These are phyloP conservation scores for Talaromyces ruber DNA, from an alignment of 495 filamentous ascomycete genomes.

Conservation along the genomic window DNA sequence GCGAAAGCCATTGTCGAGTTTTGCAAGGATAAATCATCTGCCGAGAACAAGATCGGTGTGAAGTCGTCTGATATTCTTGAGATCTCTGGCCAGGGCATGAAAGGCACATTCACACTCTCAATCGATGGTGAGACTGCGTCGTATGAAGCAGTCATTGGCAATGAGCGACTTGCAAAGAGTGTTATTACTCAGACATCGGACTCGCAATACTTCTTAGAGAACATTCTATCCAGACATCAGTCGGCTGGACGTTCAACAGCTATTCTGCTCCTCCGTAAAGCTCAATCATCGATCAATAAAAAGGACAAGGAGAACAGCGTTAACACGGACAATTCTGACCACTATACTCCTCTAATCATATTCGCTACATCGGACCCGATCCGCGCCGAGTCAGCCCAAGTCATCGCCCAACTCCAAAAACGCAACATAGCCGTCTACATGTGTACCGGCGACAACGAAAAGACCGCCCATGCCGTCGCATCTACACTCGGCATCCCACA, in stretches of 20 bases:
- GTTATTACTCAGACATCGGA: conserved; percentile 14
- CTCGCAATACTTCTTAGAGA: conserved; percentile 28
- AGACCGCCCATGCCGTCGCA: conserved; percentile 57
- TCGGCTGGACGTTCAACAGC: conserved; percentile 64
- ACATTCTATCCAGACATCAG: conserved; percentile 57
- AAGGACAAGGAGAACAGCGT: background rate
- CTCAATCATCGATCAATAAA: background rate
- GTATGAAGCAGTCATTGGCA: conserved; percentile 73
- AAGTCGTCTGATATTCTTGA: conserved; percentile 53
- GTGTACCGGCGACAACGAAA: conserved; percentile 73
- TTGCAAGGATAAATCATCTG: conserved; percentile 38
- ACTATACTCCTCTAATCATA: conserved; percentile 56
- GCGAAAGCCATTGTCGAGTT: conserved; percentile 71
- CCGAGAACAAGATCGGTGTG: conserved; percentile 13
- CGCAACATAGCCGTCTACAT: conserved; percentile 70
- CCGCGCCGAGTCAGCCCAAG: conserved; percentile 60
- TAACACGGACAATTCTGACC: background rate
- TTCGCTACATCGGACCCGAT: conserved; percentile 65
- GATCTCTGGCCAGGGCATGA: conserved; percentile 73
- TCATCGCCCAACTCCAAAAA: conserved; percentile 60
- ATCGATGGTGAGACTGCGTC: conserved; percentile 8
- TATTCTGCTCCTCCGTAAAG: conserved; percentile 47
- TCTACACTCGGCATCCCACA: conserved; percentile 63
- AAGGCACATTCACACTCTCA: conserved; percentile 51
- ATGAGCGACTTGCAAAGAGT: conserved; percentile 60